Evolutionary conservation across 768 basidiomycete genomes (phyloP), one percentile per base, ranked within the genome.

Genomic region (Tricholoma hemisulphureum): DNA sequence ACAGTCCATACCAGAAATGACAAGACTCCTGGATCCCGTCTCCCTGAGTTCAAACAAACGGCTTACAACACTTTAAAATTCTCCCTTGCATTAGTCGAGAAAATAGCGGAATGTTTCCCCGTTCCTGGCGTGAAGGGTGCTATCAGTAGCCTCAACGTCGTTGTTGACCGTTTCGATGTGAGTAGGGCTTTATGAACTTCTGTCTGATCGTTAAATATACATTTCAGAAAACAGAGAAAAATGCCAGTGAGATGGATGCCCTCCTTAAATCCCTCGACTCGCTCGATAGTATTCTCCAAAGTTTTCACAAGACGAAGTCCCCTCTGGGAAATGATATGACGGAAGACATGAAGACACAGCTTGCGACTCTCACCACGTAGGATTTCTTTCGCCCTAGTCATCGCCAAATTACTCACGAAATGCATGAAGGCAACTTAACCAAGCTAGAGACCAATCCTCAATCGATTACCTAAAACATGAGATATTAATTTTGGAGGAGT

Each of bases 41-140:
- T 10, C 21, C 51, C 21, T 23, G 53, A 56, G 29, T 21, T 57
- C 31, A 53, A 39, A 29, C 49, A 53, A 50, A 32, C 55, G 7
- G 58, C 54, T 14, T n/a, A 13, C 23, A 60, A 63, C 20, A 58
- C 61, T 20, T 52, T 63, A 43, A 46, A 57, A 14, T 60, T 63
- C 49, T 55, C 56, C n/a, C 41, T 63, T 29, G 46, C 58, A 16
- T 55, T 63, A 13, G 41, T 63, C 6, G 61, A 60, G 28, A 63
- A 60, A 32, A 51, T 63, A 50, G 35, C 58, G 34, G 61, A 59
- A 28, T 63, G 58, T 35, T 55, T 56, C 51, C 61, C 61, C 2
- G 53, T 63, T 16, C 53, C 58, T 23, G 59, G 59, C n/a, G 34
- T 60, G n/a, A 60, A 54, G 32, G 56, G 52, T 31, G 59, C 55